Evolutionary conservation across 169 alveolate genomes (phyloP), one percentile per base, ranked within the genome.

Genomic region (Babesia divergens): DNA sequence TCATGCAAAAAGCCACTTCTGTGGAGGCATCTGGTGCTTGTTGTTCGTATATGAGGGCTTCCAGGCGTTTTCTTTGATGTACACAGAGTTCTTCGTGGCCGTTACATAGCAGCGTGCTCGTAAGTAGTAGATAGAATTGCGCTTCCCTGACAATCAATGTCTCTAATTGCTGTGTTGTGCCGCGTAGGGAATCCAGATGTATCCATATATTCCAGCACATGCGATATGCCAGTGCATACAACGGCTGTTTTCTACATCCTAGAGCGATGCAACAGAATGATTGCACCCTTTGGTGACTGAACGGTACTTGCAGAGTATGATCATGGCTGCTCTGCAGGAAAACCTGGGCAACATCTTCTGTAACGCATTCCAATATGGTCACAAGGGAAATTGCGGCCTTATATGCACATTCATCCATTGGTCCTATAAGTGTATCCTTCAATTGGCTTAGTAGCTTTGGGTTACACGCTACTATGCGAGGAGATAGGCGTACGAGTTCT

Each of bases 191-290:
- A 6, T 75, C 84, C 5, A 75, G 20, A 16, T 54, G 53, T 20
- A 75, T 34, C 65, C 69, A 66, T 22, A 77, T 26, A 8, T 62
- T 34, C 86, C 86, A 77, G 8, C 71, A 34, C 86, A 77, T 77
- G 56, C 86, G 67, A 37, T 64, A 59, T 24, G 67, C 69, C 47
- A 52, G 22, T 35, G 26, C 42, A 28, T 34, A 38, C 6, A 35
- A 3, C 28, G 7, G 35, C 29, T 50, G 40, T 0, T 3, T 14
- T 16, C 66, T 44, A 52, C 76, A 77, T 4, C 74, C 68, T 5
- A 77, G 59, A 9, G 82, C 64, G 4, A 77, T 22, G 54, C 55
- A 46, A 26, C 69, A 56, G 37, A 77, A 54, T n/a, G 70, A 55
- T 60, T 67, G 54, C 9, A 77, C 47, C 16, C 82, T 46, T 42